phyloP scores from a whole-genome alignment of 208 protist species.

The Balamuthia mandrillaris region DNA sequence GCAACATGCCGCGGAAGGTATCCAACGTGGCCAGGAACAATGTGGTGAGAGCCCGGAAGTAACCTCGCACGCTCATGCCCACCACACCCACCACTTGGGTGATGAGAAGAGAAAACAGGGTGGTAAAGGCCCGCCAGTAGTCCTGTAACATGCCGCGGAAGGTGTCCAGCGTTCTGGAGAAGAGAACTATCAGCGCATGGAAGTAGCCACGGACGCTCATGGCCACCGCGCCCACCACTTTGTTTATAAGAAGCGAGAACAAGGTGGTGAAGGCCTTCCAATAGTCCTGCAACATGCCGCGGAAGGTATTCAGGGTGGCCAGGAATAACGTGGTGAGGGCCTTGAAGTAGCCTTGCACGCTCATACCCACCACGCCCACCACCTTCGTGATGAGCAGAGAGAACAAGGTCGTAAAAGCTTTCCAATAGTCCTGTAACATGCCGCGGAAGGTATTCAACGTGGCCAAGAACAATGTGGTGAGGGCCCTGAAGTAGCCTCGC shows the following conservation, averaged over 20 bases:
- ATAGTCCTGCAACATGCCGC: background rate
- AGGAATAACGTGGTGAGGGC: background rate
- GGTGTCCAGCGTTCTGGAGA: background rate
- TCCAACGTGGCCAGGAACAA: background rate
- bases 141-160: background rate
- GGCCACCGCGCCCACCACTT: background rate
- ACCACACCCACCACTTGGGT: background rate
- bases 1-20: background rate
- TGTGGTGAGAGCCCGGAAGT: background rate
- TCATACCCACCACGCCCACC: background rate
- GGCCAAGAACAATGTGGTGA: background rate
- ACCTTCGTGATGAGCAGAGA: background rate
- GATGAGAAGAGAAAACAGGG: background rate
- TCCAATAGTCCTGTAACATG: background rate
- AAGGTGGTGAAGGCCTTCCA: background rate
- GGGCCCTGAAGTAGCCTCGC: background rate
- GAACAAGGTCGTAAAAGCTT: background rate
- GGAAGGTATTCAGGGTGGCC: background rate
- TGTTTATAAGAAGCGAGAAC: background rate
- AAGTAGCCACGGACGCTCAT: background rate
- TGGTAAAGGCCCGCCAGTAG: background rate
- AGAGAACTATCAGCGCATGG: background rate
- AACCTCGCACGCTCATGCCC: background rate
- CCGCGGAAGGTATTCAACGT: background rate
- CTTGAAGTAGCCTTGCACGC: background rate